A percentile compares a stretch with the other conserved stretches of the same genome.
Conservation (phyloP, 1,139 yeast species). For the Yamadazyma songkhlaensis region DNA sequence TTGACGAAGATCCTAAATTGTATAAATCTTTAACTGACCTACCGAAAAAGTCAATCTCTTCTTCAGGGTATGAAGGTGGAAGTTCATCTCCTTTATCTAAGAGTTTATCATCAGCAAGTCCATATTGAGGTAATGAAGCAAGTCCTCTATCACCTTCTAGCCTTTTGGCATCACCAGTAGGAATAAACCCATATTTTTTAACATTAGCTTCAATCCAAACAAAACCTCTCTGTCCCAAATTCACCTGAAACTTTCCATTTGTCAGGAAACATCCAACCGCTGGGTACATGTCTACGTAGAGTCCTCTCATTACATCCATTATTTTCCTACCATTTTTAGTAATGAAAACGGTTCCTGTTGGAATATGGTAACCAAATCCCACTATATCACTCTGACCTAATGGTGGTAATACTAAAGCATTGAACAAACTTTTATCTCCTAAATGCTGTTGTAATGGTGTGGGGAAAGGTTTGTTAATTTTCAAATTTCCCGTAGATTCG, state of each 20-base stretch:
- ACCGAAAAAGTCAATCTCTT: constrained; percentile 66
- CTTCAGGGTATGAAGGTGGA: constrained; percentile 67
- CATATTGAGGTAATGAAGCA: constrained; percentile 41
- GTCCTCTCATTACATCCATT: constrained; percentile 78
- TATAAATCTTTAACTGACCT: constrained; percentile 23
- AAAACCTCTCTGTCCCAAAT: constrained; percentile 88
- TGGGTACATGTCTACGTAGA: constrained; percentile 80
- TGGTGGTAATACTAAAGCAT: constrained; percentile 74
- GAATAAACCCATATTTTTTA: constrained; percentile 87
- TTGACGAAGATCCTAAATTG: constrained; percentile 23
- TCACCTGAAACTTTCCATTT: constrained; percentile 74
- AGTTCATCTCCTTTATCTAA: constrained; percentile 71
- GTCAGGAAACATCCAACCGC: constrained; percentile 79
- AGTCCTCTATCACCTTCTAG: constrained; percentile 44
- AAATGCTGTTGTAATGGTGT: constrained; percentile 47
- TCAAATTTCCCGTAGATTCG: constrained; percentile 79
- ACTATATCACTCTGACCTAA: constrained; percentile 84
- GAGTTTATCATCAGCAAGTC: constrained; percentile 35
- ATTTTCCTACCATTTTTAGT: constrained; percentile 89
- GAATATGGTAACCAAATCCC: constrained; percentile 84
- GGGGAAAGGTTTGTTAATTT: constrained; percentile 75
- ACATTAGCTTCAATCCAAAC: constrained; percentile 96
- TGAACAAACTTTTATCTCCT: constrained; percentile 45
- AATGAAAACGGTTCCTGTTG: constrained; percentile 79
- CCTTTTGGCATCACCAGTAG: constrained; percentile 48